Evolutionary conservation across 192 early-diverging fungal species (phyloP).

Genomic region (Coemansia reversa): DNA sequence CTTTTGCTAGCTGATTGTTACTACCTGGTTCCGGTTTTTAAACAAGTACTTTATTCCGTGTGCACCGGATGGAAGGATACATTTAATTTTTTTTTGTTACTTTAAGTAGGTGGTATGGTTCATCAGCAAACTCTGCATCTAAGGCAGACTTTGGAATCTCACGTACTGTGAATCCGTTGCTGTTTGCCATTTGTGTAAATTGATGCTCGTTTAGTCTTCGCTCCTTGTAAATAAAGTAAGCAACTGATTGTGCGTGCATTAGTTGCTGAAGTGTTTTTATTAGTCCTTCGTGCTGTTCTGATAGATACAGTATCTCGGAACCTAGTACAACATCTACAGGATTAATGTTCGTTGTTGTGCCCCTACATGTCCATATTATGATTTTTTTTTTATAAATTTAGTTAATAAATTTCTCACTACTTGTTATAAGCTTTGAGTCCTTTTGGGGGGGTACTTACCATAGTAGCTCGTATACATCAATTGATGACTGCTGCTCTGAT

Average conservation of each 20-base stretch:
- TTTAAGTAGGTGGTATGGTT: slow-evolving; percentile 20
- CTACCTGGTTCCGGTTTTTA: background rate
- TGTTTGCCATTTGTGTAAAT: slow-evolving; percentile 2
- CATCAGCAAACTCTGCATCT: slow-evolving; percentile 13
- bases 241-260: slow-evolving; percentile 15
- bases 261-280: slow-evolving; percentile 7
- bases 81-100: slow-evolving; percentile 2
- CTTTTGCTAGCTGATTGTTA: background rate
- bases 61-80: too few species aligned
- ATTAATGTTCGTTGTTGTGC: background rate
- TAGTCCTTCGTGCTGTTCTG: slow-evolving; percentile 13
- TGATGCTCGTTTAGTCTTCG: slow-evolving; percentile 13
- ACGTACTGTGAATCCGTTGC: slow-evolving; percentile 4
- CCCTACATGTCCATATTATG: background rate
- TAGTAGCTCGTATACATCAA: slow-evolving; percentile 12
- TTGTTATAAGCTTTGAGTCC: too few species aligned
- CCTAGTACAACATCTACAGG: slow-evolving; percentile 22
- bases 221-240: slow-evolving; percentile 29
- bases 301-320: slow-evolving; percentile 34
- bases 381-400: background rate
- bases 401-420: slow-evolving; percentile 2
- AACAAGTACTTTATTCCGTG: too few species aligned
- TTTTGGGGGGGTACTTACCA: slow-evolving; percentile 5
- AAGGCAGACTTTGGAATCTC: slow-evolving; percentile 10
- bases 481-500: background rate